A percentile compares a stretch with the other conserved stretches of the same genome.
Evolutionary conservation across 2,329 filamentous ascomycete species (phyloP).

Genomic region (Verticillium nubilum): DNA sequence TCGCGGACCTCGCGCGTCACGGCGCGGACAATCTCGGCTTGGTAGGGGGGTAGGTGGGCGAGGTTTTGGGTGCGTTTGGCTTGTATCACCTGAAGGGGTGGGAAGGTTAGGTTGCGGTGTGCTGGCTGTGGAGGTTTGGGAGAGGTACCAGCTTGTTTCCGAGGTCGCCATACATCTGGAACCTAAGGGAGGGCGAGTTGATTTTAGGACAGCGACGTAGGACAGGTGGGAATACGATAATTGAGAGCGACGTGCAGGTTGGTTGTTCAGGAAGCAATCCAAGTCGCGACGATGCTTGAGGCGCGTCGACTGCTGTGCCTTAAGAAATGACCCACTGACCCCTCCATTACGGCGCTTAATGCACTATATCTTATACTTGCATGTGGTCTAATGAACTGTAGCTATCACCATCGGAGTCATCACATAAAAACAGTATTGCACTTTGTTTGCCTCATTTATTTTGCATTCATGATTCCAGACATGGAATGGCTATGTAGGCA

Average conservation of each 20-base stretch:
- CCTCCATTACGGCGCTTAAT: neutral
- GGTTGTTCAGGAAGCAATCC: neutral
- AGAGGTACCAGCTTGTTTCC: slow-evolving; percentile 73
- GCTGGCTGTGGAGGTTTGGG: neutral
- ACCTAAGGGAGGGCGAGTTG: neutral
- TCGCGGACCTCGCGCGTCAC: slow-evolving; percentile 91
- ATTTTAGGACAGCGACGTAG: neutral
- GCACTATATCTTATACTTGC: neutral
- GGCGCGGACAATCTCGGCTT: slow-evolving; percentile 82
- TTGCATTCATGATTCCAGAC: neutral
- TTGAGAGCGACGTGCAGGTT: neutral
- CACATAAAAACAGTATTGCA: neutral
- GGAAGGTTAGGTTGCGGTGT: neutral
- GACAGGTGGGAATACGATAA: neutral
- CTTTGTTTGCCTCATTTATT: neutral
- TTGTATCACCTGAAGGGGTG: slow-evolving; percentile 71
- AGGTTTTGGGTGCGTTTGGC: slow-evolving; percentile 92
- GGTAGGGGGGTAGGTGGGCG: slow-evolving; percentile 81
- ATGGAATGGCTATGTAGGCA: slow-evolving; percentile 5
- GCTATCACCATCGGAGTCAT: neutral
- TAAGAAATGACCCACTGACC: neutral
- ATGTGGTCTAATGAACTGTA: neutral
- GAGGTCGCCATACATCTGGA: slow-evolving; percentile 76
- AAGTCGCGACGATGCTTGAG: neutral
- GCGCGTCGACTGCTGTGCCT: slow-evolving; percentile 4